These are phyloP conservation scores for Erigeron canadensis DNA, from an alignment of 129 eudicot genomes.

Conservation along the genomic window DNA sequence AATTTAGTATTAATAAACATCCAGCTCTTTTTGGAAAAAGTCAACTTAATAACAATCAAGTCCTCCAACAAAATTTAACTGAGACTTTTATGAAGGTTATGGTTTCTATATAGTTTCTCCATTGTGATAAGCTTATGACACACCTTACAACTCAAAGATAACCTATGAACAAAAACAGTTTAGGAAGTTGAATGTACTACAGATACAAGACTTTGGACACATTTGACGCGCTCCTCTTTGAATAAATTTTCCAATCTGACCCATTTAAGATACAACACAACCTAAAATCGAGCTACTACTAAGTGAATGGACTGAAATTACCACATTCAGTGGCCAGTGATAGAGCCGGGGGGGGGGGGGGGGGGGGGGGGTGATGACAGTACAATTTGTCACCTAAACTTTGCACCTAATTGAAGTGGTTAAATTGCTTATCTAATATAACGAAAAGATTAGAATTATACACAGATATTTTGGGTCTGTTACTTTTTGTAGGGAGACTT, in stretches of 20 bases:
- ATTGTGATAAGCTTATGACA: background rate
- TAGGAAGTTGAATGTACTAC: background rate
- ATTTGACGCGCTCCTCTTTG: background rate
- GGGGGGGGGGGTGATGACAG: too few relatives aligned
- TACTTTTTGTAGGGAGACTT: too few relatives aligned
- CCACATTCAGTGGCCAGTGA: background rate
- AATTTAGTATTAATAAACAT: background rate
- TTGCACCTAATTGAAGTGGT: too few relatives aligned
- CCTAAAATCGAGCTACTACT: background rate
- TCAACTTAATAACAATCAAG: background rate
- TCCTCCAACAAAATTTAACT: constrained; percentile 6
- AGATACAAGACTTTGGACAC: background rate
- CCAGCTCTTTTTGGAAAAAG: constrained; percentile 4
- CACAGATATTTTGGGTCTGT: too few relatives aligned
- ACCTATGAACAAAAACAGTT: background rate
- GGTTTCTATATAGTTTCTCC: constrained; percentile 1
- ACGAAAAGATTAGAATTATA: too few relatives aligned
- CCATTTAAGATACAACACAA: background rate
- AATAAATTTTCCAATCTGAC: background rate
- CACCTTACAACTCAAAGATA: constrained; percentile 5
- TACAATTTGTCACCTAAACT: too few relatives aligned
- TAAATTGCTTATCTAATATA: too few relatives aligned
- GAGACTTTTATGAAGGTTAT: background rate
- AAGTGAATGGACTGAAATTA: background rate
- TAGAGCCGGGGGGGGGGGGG: background rate